phyloP scores from a whole-genome alignment of 2,329 filamentous ascomycete species.

The Fusarium liriodendri region DNA sequence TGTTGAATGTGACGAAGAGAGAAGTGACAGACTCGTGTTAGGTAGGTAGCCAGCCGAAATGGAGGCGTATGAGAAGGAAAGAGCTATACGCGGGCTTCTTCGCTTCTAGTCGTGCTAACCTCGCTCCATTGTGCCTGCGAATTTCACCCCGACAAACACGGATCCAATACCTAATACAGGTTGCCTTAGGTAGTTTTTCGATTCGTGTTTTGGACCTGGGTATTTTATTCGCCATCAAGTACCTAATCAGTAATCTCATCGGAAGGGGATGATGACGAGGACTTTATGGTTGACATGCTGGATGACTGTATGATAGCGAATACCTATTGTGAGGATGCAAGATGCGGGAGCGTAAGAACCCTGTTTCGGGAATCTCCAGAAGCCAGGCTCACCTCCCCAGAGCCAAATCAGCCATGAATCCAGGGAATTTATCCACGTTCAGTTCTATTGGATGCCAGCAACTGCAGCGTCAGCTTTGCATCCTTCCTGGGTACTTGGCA shows the following conservation, averaged over 20 bases:
- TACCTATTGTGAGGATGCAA: not conserved
- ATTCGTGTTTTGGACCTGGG: not conserved
- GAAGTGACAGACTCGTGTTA: not conserved
- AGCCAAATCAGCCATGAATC: not conserved
- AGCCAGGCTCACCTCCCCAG: not conserved
- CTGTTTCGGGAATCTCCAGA: not conserved
- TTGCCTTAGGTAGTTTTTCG: not conserved
- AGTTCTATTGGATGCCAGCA: not conserved
- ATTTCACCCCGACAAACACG: too few relatives aligned
- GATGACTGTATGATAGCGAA: not conserved
- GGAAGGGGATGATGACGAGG: not conserved
- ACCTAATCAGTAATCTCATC: not conserved
- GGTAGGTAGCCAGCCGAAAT: not conserved
- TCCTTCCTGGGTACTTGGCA: not conserved
- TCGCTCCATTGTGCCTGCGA: not conserved
- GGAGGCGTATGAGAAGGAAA: not conserved
- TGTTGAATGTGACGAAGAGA: not conserved
- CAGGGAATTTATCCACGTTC: not conserved
- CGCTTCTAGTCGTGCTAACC: not conserved
- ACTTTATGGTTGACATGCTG: not conserved
- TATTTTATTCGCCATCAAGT: not conserved
- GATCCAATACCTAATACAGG: too few relatives aligned
- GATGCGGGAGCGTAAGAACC: not conserved
- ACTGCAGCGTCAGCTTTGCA: not conserved
- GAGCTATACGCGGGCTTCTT: not conserved